These are phyloP conservation scores for Pseudozyma hubeiensis DNA, from an alignment of 1,284 basidiomycete genomes.

Conservation along the genomic window DNA sequence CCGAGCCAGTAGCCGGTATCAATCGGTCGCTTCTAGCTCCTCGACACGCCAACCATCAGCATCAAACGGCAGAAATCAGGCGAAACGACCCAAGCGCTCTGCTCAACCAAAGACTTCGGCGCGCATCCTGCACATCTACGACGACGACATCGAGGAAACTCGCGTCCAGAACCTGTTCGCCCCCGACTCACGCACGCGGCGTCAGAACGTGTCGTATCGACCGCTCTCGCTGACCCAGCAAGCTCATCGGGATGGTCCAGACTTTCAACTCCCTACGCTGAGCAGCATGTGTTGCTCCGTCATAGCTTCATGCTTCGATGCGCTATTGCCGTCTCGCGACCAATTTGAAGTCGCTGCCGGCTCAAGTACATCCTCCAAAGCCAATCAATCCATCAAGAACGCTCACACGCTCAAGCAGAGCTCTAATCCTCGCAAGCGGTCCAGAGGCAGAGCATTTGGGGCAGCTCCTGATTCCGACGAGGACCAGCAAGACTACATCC, in stretches of 20 bases:
- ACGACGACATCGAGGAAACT: constrained; percentile 36
- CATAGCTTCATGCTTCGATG: constrained; percentile 31
- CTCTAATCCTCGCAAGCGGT: constrained; percentile 13
- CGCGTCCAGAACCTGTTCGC: constrained; percentile 33
- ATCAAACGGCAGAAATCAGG: background rate
- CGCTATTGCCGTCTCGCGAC: constrained; percentile 32
- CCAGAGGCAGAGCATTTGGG: constrained; percentile 28
- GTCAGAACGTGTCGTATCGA: constrained; percentile 33
- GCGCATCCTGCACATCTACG: constrained; percentile 28
- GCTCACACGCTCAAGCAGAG: constrained; percentile 6
- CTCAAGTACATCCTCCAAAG: background rate
- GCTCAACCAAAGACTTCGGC: constrained; percentile 27
- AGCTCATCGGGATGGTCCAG: constrained; percentile 21
- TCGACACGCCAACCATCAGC: background rate
- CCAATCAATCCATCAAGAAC: constrained; percentile 2
- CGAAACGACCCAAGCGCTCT: constrained; percentile 6
- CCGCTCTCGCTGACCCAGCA: constrained; percentile 21
- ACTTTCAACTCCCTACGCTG: constrained; percentile 23
- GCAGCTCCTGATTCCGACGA: constrained; percentile 33
- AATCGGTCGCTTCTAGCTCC: constrained; percentile 3
- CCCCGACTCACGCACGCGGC: constrained; percentile 19
- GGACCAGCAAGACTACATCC: constrained; percentile 36
- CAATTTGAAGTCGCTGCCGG: constrained; percentile 26
- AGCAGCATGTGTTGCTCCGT: constrained; percentile 21
- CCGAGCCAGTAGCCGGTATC: constrained; percentile 21